Percentiles rank a stretch among this genome's conserved stretches.
phyloP scores from a whole-genome alignment of 208 protist species.

The Angomonas desouzai region DNA sequence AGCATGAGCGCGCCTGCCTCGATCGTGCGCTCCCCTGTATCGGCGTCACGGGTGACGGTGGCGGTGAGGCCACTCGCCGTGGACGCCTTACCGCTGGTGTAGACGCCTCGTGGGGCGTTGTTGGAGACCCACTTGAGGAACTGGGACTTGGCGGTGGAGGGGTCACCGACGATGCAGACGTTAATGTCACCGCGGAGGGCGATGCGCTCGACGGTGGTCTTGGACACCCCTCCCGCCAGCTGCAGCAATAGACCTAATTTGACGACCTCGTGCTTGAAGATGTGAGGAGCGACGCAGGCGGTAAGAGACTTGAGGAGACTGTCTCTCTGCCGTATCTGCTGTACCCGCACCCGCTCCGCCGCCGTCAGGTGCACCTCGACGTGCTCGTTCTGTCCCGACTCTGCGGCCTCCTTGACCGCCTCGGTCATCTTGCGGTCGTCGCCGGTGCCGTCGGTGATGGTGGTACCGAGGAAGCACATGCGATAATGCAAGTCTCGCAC shows the following conservation, averaged over 20 bases:
- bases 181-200: slow-evolving; percentile 99
- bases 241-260: slow-evolving; percentile 98
- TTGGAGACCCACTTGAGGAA: slow-evolving; percentile 98
- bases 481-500: slow-evolving; percentile 97
- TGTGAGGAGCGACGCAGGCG: slow-evolving; percentile 89
- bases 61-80: slow-evolving; percentile 97
- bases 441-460: slow-evolving; percentile 81
- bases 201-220: slow-evolving; percentile 93
- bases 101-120: slow-evolving; percentile 95
- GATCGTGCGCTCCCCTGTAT: slow-evolving; percentile 99
- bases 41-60: slow-evolving; percentile 97
- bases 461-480: slow-evolving; percentile 96
- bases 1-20: slow-evolving; percentile 99
- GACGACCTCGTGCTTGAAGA: slow-evolving; percentile 97
- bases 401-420: slow-evolving; percentile 62
- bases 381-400: slow-evolving; percentile 27
- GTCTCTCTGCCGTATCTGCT: slow-evolving; percentile 69
- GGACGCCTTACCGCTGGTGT: slow-evolving; percentile 97
- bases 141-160: slow-evolving; percentile 98
- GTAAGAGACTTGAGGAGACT: slow-evolving; percentile 90
- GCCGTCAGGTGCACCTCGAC: slow-evolving; percentile 58
- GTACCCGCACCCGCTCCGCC: slow-evolving; percentile 72
- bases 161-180: slow-evolving; percentile 99
- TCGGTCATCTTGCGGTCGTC: slow-evolving; percentile 88
- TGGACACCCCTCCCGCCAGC: slow-evolving; percentile 98